These are phyloP conservation scores for Magnusiomyces sp. DNA, from an alignment of 1,139 yeast species.

Conservation along the genomic window DNA sequence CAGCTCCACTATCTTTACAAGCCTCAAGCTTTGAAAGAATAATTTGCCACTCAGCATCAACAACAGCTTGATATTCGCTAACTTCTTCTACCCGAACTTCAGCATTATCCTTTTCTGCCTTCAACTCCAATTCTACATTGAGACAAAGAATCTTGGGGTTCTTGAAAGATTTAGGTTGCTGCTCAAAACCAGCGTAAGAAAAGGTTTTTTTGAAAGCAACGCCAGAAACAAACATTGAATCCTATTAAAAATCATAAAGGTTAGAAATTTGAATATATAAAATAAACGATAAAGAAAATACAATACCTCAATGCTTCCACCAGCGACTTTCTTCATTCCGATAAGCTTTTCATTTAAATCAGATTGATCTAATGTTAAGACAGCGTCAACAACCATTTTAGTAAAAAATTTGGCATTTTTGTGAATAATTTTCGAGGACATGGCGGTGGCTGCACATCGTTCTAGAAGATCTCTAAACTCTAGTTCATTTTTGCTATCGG, in stretches of 20 bases:
- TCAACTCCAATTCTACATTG: slow-evolving; percentile 89
- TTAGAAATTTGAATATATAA: not conserved
- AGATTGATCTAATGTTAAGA: slow-evolving; percentile 70
- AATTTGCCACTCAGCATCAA: slow-evolving; percentile 97
- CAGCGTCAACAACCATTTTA: slow-evolving; percentile 95
- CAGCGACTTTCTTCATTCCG: slow-evolving; percentile 91
- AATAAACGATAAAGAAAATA: not conserved
- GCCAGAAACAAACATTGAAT: slow-evolving; percentile 79
- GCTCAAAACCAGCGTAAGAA: slow-evolving; percentile 96
- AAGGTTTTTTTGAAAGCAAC: slow-evolving; percentile 97
- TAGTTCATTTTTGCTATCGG: slow-evolving; percentile 36
- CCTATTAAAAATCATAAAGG: slow-evolving; percentile 28
- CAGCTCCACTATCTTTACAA: slow-evolving; percentile 78
- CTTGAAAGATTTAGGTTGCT: slow-evolving; percentile 80
- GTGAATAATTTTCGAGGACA: slow-evolving; percentile 89
- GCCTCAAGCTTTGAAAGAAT: slow-evolving; percentile 75
- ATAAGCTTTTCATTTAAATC: slow-evolving; percentile 83
- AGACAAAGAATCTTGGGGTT: slow-evolving; percentile 78
- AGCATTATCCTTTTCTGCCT: slow-evolving; percentile 99
- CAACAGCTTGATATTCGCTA: slow-evolving; percentile 88
- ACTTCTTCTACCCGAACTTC: slow-evolving; percentile 95
- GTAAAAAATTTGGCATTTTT: slow-evolving; percentile 84
- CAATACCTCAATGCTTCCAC: slow-evolving; percentile 75
- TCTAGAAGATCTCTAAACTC: slow-evolving; percentile 65
- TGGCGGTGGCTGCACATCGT: slow-evolving; percentile 93